Evolutionary conservation across 1,284 basidiomycete species (phyloP).

Genomic region (Tylopilus sp.): DNA sequence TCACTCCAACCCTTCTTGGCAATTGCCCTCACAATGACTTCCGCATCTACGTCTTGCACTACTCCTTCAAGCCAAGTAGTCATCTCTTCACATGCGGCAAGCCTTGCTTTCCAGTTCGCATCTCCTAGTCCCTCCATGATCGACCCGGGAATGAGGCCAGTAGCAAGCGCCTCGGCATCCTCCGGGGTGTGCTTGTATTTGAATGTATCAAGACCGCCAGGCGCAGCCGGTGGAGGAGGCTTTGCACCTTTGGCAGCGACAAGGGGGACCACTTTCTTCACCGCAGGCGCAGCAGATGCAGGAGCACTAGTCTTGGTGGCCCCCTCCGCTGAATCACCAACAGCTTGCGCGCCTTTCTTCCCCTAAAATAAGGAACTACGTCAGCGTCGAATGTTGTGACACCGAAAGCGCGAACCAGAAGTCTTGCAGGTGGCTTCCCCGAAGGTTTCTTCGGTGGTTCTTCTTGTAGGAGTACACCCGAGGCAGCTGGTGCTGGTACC

Average conservation of each 20-base stretch:
- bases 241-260: slow-evolving; percentile 50
- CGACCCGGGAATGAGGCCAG: slow-evolving; percentile 69
- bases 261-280: slow-evolving; percentile 45
- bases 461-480: slow-evolving; percentile 30
- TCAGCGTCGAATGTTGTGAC: slow-evolving; percentile 9
- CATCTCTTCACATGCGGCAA: slow-evolving; percentile 88
- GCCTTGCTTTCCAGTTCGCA: slow-evolving; percentile 88
- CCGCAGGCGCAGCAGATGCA: slow-evolving; percentile 37
- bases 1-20: slow-evolving; percentile 95
- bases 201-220: slow-evolving; percentile 73
- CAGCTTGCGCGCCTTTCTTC: slow-evolving; percentile 50
- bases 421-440: slow-evolving; percentile 51
- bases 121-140: slow-evolving; percentile 77
- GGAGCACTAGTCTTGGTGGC: slow-evolving; percentile 28
- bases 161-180: slow-evolving; percentile 83
- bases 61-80: slow-evolving; percentile 75
- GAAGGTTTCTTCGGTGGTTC: slow-evolving; percentile 43
- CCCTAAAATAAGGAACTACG: slow-evolving; percentile 32
- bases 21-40: slow-evolving; percentile 87
- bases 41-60: slow-evolving; percentile 74
- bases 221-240: slow-evolving; percentile 41
- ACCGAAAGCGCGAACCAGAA: slow-evolving; percentile 37
- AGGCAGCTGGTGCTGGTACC: slow-evolving; percentile 14
- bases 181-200: slow-evolving; percentile 91
- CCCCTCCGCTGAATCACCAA: slow-evolving; percentile 28